Percentiles rank a stretch among this genome's conserved stretches.
Evolutionary conservation across 371 early-diverging fungal genomes (phyloP).

Genomic region (Syncephalastrum racemosum): DNA sequence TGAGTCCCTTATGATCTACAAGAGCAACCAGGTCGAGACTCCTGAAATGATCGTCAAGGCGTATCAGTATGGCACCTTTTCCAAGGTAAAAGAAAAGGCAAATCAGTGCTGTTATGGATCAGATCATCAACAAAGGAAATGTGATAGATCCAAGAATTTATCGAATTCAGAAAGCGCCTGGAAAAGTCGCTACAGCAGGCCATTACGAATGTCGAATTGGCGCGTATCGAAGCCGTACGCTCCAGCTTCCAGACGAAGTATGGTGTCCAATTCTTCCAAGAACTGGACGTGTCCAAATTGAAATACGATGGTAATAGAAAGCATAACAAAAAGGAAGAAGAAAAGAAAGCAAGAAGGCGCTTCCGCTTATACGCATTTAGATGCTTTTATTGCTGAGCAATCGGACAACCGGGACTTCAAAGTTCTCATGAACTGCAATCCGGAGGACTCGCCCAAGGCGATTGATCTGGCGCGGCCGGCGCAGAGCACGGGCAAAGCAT

Average conservation of each 20-base stretch:
- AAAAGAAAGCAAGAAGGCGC: background rate
- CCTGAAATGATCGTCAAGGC: conserved; percentile 88
- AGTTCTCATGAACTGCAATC: conserved; percentile 58
- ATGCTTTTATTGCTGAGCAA: conserved; percentile 24
- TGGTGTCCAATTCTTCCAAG: conserved; percentile 57
- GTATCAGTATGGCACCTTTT: conserved; percentile 82
- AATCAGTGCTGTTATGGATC: too few species aligned
- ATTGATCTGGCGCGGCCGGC: conserved; percentile 45
- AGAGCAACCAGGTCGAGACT: conserved; percentile 75
- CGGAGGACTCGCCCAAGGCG: conserved; percentile 31
- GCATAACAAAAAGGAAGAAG: background rate
- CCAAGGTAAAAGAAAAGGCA: conserved; percentile 61
- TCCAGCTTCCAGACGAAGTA: conserved; percentile 56
- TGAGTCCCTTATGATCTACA: conserved; percentile 70
- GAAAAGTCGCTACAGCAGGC: conserved; percentile 73
- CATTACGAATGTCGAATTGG: conserved; percentile 54
- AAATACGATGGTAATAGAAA: conserved; percentile 41
- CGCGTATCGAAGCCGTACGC: conserved; percentile 57
- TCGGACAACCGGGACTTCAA: conserved; percentile 68
- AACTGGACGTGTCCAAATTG: conserved; percentile 52
- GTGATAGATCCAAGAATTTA: conserved; percentile 73
- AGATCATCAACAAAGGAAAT: too few species aligned
- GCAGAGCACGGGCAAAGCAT: conserved; percentile 28
- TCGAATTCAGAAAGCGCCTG: conserved; percentile 75
- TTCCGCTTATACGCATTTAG: conserved; percentile 7